phyloP scores from a whole-genome alignment of 2,329 filamentous ascomycete genomes.

The Rachicladosporium sp. region DNA sequence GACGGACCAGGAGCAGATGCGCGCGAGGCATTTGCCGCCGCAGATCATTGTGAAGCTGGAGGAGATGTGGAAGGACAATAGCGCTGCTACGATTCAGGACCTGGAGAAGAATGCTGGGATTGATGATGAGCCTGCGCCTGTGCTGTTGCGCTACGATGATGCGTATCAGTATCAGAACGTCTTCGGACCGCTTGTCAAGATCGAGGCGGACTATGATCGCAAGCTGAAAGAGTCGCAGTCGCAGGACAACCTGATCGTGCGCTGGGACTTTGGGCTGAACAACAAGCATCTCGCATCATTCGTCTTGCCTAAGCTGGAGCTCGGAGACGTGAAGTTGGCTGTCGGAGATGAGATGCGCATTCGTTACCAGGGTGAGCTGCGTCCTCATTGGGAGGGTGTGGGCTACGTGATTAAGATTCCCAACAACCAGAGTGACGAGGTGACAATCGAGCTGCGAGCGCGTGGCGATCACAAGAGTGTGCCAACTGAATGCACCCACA shows the following conservation, averaged over 20 bases:
- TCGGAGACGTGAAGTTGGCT: slow-evolving; percentile 93
- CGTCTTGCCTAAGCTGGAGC: slow-evolving; percentile 88
- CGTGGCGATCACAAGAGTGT: slow-evolving; percentile 94
- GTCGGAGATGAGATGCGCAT: slow-evolving; percentile 98
- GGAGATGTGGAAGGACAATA: slow-evolving; percentile 97
- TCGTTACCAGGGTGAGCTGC: slow-evolving; percentile 88
- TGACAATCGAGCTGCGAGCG: slow-evolving; percentile 85
- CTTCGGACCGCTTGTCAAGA: slow-evolving; percentile 94
- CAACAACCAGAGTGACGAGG: slow-evolving; percentile 97
- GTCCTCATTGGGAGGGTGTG: slow-evolving; percentile 88
- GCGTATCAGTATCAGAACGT: slow-evolving; percentile 98
- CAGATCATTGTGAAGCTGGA: slow-evolving; percentile 94
- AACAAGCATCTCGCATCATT: slow-evolving; percentile 96
- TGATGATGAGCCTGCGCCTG: slow-evolving; percentile 89
- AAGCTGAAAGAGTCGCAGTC: slow-evolving; percentile 97
- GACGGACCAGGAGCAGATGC: slow-evolving; percentile 88
- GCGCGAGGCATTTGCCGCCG: slow-evolving; percentile 81
- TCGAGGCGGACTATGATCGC: slow-evolving; percentile 97
- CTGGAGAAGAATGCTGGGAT: slow-evolving; percentile 83
- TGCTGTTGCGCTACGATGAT: slow-evolving; percentile 88
- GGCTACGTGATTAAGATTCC: slow-evolving; percentile 99
- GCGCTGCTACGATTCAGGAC: slow-evolving; percentile 75
- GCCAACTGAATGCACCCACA: slow-evolving; percentile 89
- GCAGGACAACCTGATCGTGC: slow-evolving; percentile 85
- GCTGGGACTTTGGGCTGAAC: slow-evolving; percentile 91